Base-by-base conservation (phyloP, 2,329 filamentous ascomycete genomes). In the Xylaria sp. region DNA sequence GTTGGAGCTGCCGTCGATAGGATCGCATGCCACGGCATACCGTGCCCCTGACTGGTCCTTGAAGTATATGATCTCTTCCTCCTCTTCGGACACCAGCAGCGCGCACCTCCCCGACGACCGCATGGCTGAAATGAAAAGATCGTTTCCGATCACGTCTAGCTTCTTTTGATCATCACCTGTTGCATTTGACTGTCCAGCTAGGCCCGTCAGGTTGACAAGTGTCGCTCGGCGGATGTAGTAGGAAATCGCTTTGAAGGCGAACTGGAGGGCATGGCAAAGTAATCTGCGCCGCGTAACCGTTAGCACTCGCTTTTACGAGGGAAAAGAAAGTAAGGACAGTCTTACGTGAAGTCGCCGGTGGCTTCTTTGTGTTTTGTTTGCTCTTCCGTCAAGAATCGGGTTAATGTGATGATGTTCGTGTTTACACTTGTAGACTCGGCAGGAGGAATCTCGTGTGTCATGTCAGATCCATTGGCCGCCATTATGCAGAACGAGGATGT, bases 141-240 rank as follows among this genome's bases (percentile, higher is more conserved):
- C 95, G 77, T 99, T 98, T 77, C 93, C 94, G 75, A 99, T 98
- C 62, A 99, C 94, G 76, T 99, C 95, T 65, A 99, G 91, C 83
- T 99, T 99, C 87, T 99, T 99, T 79, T 99, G 95, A 77, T 98
- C 95, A 78, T 99, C 95, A 68, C 95, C 95, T 3, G 95, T 98
- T 55, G 85, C 92, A 81, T 99, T 99, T 68, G 93, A 92, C 63
- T 94, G 95, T 62, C 95, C 95, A 65, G 95, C 95, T 49, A 99
- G 88, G 64, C 95, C 95, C 54, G 92, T 96, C 64, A 99, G 87
- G 83, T 97, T 97, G 81, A 98, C 94, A 67, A 99, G 83, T 23
- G 92, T 94, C 35, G 94, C 93, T 77, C 95, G 90, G 73, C 94
- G 93, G 79, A 99, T 99, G 84, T 97, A 99, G 85, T 98, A 97